Evolutionary conservation across 352 stramenopile species (phyloP).

Genomic region (Halophytophthora batemanensis): DNA sequence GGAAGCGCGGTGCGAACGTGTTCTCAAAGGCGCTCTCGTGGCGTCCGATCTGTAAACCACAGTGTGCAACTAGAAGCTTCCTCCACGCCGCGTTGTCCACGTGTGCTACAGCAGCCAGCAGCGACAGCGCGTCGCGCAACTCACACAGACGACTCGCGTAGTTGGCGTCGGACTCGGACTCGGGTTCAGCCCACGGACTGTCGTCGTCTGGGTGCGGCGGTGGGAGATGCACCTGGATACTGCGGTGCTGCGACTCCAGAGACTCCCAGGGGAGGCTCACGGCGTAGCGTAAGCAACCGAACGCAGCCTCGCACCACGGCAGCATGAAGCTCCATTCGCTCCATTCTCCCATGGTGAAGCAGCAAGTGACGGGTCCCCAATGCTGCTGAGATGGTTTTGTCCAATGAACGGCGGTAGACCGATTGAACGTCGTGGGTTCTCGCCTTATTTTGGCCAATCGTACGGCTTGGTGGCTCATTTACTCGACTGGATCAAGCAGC

Average conservation of each 20-base stretch:
- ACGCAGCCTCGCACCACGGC: slow-evolving; percentile 16
- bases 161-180: too few relatives aligned
- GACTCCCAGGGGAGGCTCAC: slow-evolving; percentile 9
- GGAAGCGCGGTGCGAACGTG: slow-evolving; percentile 15
- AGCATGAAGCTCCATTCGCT: slow-evolving; percentile 19
- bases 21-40: slow-evolving; percentile 19
- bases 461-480: too few relatives aligned
- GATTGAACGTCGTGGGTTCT: too few relatives aligned
- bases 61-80: slow-evolving; percentile 15
- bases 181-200: too few relatives aligned
- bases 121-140: slow-evolving; percentile 12
- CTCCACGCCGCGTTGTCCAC: slow-evolving; percentile 23
- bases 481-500: not conserved
- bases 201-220: too few relatives aligned
- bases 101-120: slow-evolving; percentile 22
- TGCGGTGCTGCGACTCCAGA: too few relatives aligned
- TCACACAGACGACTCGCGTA: not conserved
- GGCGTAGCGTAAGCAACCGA: slow-evolving; percentile 11
- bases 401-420: too few relatives aligned
- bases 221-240: too few relatives aligned
- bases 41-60: slow-evolving; percentile 3
- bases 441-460: too few relatives aligned
- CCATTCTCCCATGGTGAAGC: not conserved
- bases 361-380: not conserved
- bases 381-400: too few relatives aligned